Conservation (phyloP, 2,329 filamentous ascomycete genomes). For the Pestalotiopsis sp. region DNA sequence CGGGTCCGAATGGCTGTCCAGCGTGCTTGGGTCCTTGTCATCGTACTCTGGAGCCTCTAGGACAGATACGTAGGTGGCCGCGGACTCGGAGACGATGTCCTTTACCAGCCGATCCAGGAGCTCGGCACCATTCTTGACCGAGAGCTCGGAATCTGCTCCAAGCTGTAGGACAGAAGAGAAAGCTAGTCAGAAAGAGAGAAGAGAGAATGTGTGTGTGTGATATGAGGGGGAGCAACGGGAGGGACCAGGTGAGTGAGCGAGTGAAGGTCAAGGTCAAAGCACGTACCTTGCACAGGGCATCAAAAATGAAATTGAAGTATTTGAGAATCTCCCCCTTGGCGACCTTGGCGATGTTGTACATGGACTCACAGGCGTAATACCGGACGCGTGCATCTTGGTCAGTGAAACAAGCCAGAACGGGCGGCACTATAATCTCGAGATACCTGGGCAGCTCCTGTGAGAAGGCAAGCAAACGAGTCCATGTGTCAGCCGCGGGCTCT, state of each 20-base stretch:
- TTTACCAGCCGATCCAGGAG: slow-evolving; percentile 92
- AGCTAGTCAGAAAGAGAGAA: no score
- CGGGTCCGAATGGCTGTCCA: slow-evolving; percentile 50
- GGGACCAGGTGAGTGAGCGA: not conserved
- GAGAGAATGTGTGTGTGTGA: slow-evolving; percentile 11
- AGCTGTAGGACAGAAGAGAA: slow-evolving; percentile 56
- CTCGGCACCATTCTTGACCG: slow-evolving; percentile 97
- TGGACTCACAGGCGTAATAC: slow-evolving; percentile 98
- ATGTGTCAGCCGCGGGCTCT: not conserved
- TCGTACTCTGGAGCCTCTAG: slow-evolving; percentile 64
- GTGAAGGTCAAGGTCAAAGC: slow-evolving; percentile 11
- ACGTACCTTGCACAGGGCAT: slow-evolving; percentile 89
- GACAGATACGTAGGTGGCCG: slow-evolving; percentile 91
- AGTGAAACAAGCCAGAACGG: slow-evolving; percentile 94
- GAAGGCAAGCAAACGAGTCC: not conserved
- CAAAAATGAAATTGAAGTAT: slow-evolving; percentile 98
- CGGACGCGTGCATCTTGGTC: slow-evolving; percentile 97
- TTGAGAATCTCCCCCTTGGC: slow-evolving; percentile 96
- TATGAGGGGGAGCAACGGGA: not conserved
- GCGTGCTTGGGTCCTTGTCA: slow-evolving; percentile 42
- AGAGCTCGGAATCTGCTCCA: slow-evolving; percentile 92
- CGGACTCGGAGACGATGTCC: slow-evolving; percentile 94
- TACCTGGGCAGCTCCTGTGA: slow-evolving; percentile 85
- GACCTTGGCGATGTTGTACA: slow-evolving; percentile 99
- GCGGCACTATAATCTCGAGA: slow-evolving; percentile 90